A percentile compares a stretch with the other conserved stretches of the same genome.
These are phyloP conservation scores for Diaporthe citriasiana DNA, from an alignment of 2,329 filamentous ascomycete genomes.

Conservation along the genomic window DNA sequence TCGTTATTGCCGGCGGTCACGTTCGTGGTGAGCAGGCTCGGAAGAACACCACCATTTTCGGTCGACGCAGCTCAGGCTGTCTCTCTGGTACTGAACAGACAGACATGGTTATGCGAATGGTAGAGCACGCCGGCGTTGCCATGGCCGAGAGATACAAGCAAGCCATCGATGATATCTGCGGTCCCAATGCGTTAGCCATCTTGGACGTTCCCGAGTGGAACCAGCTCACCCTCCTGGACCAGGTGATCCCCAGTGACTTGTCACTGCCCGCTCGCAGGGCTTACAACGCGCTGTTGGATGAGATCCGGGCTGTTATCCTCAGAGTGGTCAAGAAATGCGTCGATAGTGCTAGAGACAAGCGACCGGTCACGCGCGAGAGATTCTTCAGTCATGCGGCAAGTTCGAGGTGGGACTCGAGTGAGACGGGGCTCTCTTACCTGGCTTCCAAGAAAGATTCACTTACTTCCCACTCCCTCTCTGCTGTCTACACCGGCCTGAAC, in stretches of 20 bases:
- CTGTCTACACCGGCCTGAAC: conserved; percentile 49
- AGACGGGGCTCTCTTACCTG: conserved; percentile 56
- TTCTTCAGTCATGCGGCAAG: not conserved
- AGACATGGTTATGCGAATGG: conserved; percentile 38
- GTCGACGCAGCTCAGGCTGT: conserved; percentile 30
- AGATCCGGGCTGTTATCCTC: conserved; percentile 38
- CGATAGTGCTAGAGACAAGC: not conserved
- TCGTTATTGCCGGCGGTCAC: conserved; percentile 56
- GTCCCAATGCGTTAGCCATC: conserved; percentile 51
- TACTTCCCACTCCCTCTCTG: conserved; percentile 33
- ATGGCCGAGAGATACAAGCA: conserved; percentile 62
- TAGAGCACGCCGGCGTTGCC: conserved; percentile 66
- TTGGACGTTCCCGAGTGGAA: conserved; percentile 53
- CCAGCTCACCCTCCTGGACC: conserved; percentile 43
- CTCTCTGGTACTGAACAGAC: conserved; percentile 36
- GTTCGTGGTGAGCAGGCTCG: conserved; percentile 50
- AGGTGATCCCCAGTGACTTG: conserved; percentile 24
- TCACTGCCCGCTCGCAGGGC: conserved; percentile 4
- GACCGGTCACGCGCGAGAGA: not conserved
- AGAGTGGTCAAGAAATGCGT: conserved; percentile 37
- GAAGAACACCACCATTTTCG: conserved; percentile 37
- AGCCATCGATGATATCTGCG: conserved; percentile 51
- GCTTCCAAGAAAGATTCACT: conserved; percentile 51
- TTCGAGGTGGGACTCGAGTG: conserved; percentile 44
- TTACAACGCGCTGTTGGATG: conserved; percentile 37